Evolutionary conservation across 1,284 basidiomycete species (phyloP).

Genomic region (Puccinia horiana): DNA sequence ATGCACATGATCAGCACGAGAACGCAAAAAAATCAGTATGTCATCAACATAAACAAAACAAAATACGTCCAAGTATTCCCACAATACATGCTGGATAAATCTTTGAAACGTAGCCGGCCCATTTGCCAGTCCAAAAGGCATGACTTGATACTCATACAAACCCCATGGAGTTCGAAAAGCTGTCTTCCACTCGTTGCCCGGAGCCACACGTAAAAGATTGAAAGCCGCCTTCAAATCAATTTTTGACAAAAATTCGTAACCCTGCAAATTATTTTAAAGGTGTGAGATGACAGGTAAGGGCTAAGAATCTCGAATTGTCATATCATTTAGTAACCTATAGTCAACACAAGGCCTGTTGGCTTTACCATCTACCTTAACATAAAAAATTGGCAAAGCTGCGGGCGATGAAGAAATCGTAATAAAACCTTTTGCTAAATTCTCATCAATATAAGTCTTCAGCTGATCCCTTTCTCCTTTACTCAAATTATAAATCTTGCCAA

Average conservation of each 20-base stretch:
- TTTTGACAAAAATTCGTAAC: constrained; percentile 50
- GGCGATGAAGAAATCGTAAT: constrained; percentile 7
- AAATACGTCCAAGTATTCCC: constrained; percentile 23
- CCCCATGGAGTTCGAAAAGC: constrained; percentile 60
- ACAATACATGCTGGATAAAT: constrained; percentile 14
- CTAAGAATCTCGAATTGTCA: constrained; percentile 50
- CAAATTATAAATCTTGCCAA: constrained; percentile 5
- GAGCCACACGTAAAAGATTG: constrained; percentile 55
- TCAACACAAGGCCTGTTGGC: constrained; percentile 50
- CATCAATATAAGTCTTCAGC: not conserved
- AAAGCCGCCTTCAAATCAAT: constrained; percentile 57
- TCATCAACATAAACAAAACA: constrained; percentile 45
- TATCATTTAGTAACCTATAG: constrained; percentile 49
- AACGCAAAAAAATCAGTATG: constrained; percentile 27
- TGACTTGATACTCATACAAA: constrained; percentile 60
- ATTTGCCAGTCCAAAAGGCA: constrained; percentile 62
- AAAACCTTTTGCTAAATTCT: constrained; percentile 7
- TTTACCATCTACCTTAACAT: not conserved
- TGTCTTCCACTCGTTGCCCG: not conserved
- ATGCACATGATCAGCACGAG: not conserved
- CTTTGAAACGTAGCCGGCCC: constrained; percentile 56
- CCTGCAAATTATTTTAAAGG: not conserved
- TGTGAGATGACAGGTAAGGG: constrained; percentile 27
- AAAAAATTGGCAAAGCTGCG: constrained; percentile 13
- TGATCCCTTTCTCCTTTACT: not conserved